A percentile compares a stretch with the other conserved stretches of the same genome.
These are phyloP conservation scores for Clarireedia paspali DNA, from an alignment of 2,329 filamentous ascomycete species.

Conservation along the genomic window DNA sequence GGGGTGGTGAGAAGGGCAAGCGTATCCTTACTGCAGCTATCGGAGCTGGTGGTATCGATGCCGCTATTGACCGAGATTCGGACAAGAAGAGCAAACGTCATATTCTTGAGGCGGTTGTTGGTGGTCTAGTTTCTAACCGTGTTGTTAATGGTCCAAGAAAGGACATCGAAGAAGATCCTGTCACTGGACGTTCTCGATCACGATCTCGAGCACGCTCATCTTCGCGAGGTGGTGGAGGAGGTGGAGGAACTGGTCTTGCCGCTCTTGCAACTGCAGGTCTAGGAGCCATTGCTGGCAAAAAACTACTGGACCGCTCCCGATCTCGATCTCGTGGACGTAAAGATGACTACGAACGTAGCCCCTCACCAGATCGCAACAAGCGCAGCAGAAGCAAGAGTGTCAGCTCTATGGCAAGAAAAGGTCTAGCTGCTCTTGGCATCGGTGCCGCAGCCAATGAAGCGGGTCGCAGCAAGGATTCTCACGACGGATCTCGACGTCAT, in stretches of 20 bases:
- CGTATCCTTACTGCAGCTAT: slow-evolving; percentile 82
- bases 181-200: slow-evolving; percentile 56
- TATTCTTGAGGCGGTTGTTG: slow-evolving; percentile 78
- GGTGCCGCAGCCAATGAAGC: slow-evolving; percentile 35
- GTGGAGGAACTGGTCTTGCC: slow-evolving; percentile 46
- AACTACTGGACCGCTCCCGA: slow-evolving; percentile 46
- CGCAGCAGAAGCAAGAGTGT: slow-evolving; percentile 57
- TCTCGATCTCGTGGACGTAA: slow-evolving; percentile 33
- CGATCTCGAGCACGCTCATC: slow-evolving; percentile 58
- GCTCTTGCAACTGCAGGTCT: slow-evolving; percentile 56
- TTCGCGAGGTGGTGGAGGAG: slow-evolving; percentile 35
- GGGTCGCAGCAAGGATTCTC: slow-evolving; percentile 16
- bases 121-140: slow-evolving; percentile 79
- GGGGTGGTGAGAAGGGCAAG: slow-evolving; percentile 87
- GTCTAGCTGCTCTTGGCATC: slow-evolving; percentile 54
- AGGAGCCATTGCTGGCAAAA: slow-evolving; percentile 54
- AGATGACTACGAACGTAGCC: slow-evolving; percentile 27
- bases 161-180: slow-evolving; percentile 42
- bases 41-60: slow-evolving; percentile 80
- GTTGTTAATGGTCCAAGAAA: slow-evolving; percentile 72
- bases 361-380: slow-evolving; percentile 30
- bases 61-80: slow-evolving; percentile 58
- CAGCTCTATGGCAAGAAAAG: slow-evolving; percentile 53
- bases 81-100: slow-evolving; percentile 73
- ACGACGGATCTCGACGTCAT: slow-evolving; percentile 18